Conservation (phyloP, 805 yeast genomes). For the Ascoidea tarda region DNA sequence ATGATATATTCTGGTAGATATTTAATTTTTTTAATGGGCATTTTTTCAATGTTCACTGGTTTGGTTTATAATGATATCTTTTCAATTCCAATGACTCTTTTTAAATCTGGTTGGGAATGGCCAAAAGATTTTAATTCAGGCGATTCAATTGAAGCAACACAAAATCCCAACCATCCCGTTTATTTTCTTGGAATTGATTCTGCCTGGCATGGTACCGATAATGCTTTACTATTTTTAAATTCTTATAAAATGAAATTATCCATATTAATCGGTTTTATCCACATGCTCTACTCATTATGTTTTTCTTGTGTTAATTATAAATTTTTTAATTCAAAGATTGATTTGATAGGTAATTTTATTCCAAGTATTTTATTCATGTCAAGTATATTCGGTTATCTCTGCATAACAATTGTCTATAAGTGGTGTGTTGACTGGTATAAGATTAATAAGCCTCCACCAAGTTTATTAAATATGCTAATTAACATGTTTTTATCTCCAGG, state of each 20-base stretch:
- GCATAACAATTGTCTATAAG: conserved; percentile 77
- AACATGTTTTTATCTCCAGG: conserved; percentile 96
- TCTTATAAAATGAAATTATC: conserved; percentile 97
- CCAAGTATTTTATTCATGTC: conserved; percentile 95
- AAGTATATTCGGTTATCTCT: conserved; percentile 86
- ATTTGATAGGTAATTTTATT: conserved; percentile 81
- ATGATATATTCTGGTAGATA: conserved; percentile 95
- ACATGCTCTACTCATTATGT: conserved; percentile 82
- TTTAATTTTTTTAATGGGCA: conserved; percentile 82
- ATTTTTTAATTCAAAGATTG: conserved; percentile 56
- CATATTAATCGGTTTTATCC: conserved; percentile 84
- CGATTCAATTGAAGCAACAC: conserved; percentile 50
- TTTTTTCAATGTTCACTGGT: conserved; percentile 93
- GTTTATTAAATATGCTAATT: conserved; percentile 86
- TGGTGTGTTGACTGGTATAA: conserved; percentile 91
- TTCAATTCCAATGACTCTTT: conserved; percentile 80
- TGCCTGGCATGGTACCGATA: conserved; percentile 97
- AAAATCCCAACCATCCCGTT: conserved; percentile 31
- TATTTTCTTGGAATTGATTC: conserved; percentile 84
- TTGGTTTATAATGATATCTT: conserved; percentile 86
- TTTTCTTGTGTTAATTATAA: conserved; percentile 75
- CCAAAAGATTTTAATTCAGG: conserved; percentile 62
- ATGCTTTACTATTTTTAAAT: conserved; percentile 77
- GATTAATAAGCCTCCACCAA: conserved; percentile 71
- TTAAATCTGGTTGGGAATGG: conserved; percentile 90